These are phyloP conservation scores for Tuber magnatum DNA, from an alignment of 495 filamentous ascomycete species.

Conservation along the genomic window DNA sequence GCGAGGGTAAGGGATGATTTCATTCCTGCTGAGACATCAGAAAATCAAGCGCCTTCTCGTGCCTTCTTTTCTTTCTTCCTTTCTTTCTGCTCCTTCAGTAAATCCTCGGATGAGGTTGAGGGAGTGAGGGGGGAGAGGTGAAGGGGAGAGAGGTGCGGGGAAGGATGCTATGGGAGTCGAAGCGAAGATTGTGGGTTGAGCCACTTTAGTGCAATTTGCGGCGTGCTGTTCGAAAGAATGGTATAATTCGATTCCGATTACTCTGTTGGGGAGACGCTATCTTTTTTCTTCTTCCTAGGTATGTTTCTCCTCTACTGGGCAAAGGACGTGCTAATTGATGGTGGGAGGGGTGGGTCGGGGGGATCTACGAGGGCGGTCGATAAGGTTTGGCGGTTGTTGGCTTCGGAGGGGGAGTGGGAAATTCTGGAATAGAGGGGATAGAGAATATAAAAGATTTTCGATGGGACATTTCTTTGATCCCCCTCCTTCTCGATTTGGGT, in stretches of 20 bases:
- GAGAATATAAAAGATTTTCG: not conserved
- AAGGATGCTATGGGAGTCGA: slow-evolving; percentile 54
- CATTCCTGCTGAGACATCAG: slow-evolving; percentile 98
- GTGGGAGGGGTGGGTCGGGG: slow-evolving; percentile 4
- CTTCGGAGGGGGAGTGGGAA: not conserved
- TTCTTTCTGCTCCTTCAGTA: not conserved
- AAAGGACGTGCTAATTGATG: slow-evolving; percentile 17
- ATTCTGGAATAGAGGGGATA: not conserved
- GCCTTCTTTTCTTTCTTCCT: slow-evolving; percentile 42
- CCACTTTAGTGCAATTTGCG: slow-evolving; percentile 99
- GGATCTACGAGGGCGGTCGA: no score
- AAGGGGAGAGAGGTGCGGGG: slow-evolving; percentile 57
- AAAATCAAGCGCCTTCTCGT: slow-evolving; percentile 59
- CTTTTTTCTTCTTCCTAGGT: slow-evolving; percentile 54
- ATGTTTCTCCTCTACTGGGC: slow-evolving; percentile 40
- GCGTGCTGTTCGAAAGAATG: slow-evolving; percentile 58
- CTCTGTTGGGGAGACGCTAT: slow-evolving; percentile 72
- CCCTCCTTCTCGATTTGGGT: not conserved
- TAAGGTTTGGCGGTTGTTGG: not conserved
- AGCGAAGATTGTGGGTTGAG: slow-evolving; percentile 81
- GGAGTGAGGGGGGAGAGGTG: slow-evolving; percentile 42
- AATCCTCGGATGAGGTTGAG: no score
- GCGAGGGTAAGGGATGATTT: slow-evolving; percentile 87
- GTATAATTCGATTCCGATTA: slow-evolving; percentile 99
- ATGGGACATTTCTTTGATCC: not conserved